Percentiles rank a stretch among this genome's conserved stretches.
phyloP scores from a whole-genome alignment of 169 alveolate species.

The Eimeria acervulina region DNA sequence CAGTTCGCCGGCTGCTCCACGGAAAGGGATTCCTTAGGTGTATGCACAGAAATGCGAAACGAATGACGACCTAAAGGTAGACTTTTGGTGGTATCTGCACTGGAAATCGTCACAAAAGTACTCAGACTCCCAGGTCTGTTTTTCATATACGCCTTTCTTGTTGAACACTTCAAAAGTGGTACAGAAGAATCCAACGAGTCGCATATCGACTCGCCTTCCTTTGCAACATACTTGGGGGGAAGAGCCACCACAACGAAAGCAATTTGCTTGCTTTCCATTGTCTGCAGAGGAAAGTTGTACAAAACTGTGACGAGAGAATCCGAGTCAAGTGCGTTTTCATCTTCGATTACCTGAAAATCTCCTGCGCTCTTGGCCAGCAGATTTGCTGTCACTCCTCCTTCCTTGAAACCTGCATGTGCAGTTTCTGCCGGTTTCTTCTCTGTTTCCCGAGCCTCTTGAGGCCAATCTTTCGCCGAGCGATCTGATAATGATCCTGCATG shows the following conservation, averaged over 20 bases:
- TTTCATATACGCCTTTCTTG: slow-evolving; percentile 63
- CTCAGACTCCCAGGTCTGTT: slow-evolving; percentile 53
- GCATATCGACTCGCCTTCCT: slow-evolving; percentile 61
- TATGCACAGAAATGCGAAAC: slow-evolving; percentile 73
- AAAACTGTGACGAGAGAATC: slow-evolving; percentile 70
- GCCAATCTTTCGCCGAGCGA: background rate
- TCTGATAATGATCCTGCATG: background rate
- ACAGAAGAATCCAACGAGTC: slow-evolving; percentile 29
- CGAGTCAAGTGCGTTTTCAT: slow-evolving; percentile 11
- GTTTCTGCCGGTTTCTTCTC: background rate
- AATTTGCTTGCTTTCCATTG: slow-evolving; percentile 74
- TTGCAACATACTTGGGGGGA: slow-evolving; percentile 75
- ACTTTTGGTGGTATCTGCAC: slow-evolving; percentile 44
- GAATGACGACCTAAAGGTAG: slow-evolving; percentile 78
- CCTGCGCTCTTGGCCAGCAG: slow-evolving; percentile 15
- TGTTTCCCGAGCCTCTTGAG: background rate
- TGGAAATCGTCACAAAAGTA: slow-evolving; percentile 61
- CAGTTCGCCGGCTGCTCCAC: slow-evolving; percentile 65
- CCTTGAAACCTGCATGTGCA: background rate
- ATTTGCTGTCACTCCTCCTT: background rate
- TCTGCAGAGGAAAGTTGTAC: slow-evolving; percentile 72
- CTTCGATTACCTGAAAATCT: slow-evolving; percentile 72
- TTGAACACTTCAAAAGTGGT: slow-evolving; percentile 73
- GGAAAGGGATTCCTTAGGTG: slow-evolving; percentile 62
- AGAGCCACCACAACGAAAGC: slow-evolving; percentile 81